Conservation (phyloP, 768 basidiomycete species). For the Lactarius sanguifluus region DNA sequence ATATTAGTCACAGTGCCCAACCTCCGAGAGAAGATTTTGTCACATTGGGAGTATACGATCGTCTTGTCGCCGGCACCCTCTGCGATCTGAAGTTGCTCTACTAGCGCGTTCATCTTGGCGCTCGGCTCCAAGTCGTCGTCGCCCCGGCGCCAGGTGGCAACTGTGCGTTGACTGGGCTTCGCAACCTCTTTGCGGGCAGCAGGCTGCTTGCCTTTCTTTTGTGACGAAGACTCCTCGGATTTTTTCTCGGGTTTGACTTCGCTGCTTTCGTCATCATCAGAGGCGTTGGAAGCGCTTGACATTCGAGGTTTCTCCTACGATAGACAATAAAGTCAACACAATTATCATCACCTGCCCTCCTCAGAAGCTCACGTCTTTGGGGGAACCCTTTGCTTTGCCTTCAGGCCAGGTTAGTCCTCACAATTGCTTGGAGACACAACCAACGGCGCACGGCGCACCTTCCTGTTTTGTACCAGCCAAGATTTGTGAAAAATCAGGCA, state of each 20-base stretch:
- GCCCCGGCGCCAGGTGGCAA: constrained; percentile 57
- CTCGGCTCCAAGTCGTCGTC: constrained; percentile 65
- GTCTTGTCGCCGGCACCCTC: constrained; percentile 63
- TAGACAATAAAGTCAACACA: not conserved
- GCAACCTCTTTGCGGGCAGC: constrained; percentile 26
- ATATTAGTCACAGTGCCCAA: not conserved
- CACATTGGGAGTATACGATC: constrained; percentile 71
- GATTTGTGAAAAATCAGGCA: constrained; percentile 49
- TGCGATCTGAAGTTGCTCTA: constrained; percentile 59
- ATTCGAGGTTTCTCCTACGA: constrained; percentile 11
- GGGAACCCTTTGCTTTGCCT: not conserved
- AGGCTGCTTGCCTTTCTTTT: constrained; percentile 34
- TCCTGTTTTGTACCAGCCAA: constrained; percentile 31
- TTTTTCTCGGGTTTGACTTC: not conserved
- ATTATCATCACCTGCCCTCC: not conserved
- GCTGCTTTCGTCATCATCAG: constrained; percentile 7
- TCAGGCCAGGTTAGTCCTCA: not conserved
- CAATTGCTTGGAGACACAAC: not conserved
- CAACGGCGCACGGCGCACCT: not conserved
- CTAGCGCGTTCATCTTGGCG: constrained; percentile 62
- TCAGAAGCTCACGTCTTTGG: constrained; percentile 8
- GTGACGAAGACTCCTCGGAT: not conserved
- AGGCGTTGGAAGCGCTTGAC: not conserved
- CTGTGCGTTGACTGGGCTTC: constrained; percentile 32
- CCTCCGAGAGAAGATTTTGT: constrained; percentile 25